These are phyloP conservation scores for Epichloe coenophiala DNA, from an alignment of 2,329 filamentous ascomycete species.

Conservation along the genomic window DNA sequence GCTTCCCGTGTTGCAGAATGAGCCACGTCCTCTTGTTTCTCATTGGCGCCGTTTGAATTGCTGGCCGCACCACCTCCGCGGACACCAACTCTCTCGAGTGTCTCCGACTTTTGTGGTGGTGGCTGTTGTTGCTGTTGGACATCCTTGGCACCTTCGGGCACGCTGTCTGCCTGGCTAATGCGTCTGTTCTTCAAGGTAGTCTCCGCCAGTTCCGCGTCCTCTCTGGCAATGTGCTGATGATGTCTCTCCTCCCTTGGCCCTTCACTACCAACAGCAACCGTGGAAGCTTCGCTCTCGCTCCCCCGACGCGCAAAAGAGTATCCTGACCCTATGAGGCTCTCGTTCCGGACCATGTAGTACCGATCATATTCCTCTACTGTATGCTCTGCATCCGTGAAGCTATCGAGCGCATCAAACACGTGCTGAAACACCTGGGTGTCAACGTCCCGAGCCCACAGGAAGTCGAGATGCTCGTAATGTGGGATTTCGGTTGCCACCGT, in stretches of 20 bases:
- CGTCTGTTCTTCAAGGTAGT: neutral
- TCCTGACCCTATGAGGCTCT: conserved; percentile 31
- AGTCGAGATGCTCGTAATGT: conserved; percentile 94
- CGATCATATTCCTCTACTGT: conserved; percentile 46
- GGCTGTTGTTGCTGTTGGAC: neutral
- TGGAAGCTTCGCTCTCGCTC: conserved; percentile 25
- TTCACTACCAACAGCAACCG: conserved; percentile 10
- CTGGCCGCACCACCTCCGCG: conserved; percentile 5
- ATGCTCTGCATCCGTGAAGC: conserved; percentile 46
- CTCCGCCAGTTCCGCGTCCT: conserved; percentile 7
- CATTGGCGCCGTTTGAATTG: neutral
- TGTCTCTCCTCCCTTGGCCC: conserved; percentile 4
- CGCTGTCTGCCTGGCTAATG: neutral
- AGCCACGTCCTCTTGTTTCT: neutral
- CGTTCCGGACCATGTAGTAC: conserved; percentile 38
- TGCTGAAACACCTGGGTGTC: conserved; percentile 76
- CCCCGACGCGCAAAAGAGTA: conserved; percentile 14
- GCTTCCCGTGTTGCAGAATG: too few relatives aligned
- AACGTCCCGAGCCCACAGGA: conserved; percentile 84
- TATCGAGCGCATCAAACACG: conserved; percentile 78
- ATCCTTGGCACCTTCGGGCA: neutral
- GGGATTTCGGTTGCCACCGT: conserved; percentile 78
- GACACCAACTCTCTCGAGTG: conserved; percentile 16
- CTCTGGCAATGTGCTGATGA: conserved; percentile 18
- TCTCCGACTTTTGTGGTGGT: conserved; percentile 10